Percentiles rank a stretch among this genome's conserved stretches.
Evolutionary conservation across 2,329 filamentous ascomycete species (phyloP).

Genomic region (Stagonosporopsis chrysanthemi): DNA sequence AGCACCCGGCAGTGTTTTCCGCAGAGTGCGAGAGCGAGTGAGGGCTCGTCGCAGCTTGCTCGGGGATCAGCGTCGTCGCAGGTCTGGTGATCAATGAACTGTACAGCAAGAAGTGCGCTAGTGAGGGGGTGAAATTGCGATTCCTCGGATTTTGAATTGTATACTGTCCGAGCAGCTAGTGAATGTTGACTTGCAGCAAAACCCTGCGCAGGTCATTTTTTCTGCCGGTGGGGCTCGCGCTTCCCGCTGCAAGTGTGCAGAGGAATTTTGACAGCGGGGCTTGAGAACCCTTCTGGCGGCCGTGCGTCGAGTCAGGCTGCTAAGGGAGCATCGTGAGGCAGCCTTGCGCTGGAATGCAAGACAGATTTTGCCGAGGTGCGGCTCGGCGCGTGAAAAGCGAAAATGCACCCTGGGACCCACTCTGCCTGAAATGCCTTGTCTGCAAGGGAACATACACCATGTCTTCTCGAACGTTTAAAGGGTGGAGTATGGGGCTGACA

Average conservation of each 20-base stretch:
- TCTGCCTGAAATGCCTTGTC: conserved; percentile 1
- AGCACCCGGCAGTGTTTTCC: not conserved
- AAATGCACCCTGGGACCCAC: conserved; percentile 9
- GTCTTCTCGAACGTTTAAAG: conserved; percentile 9
- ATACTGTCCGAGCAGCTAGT: conserved; percentile 1
- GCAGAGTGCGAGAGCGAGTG: not conserved
- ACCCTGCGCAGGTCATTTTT: conserved; percentile 20
- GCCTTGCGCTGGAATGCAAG: conserved; percentile 13
- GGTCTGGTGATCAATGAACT: conserved; percentile 11
- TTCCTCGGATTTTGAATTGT: conserved; percentile 2
- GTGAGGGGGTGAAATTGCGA: not conserved
- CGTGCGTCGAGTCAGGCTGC: conserved; percentile 10
- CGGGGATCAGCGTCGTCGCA: conserved; percentile 3
- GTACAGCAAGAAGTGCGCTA: not conserved
- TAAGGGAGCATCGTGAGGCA: not conserved
- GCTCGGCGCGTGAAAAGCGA: conserved; percentile 16
- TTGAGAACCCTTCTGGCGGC: not conserved
- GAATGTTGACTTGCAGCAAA: not conserved
- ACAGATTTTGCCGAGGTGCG: conserved; percentile 16
- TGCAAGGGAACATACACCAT: not conserved
- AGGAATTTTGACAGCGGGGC: conserved; percentile 20
- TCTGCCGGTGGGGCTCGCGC: conserved; percentile 20
- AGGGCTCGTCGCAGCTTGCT: conserved; percentile 2
- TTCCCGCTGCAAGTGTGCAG: conserved; percentile 16
- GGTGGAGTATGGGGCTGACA: conserved; percentile 7